Base-by-base conservation (phyloP, 495 filamentous ascomycete genomes). In the Evernia prunastri region DNA sequence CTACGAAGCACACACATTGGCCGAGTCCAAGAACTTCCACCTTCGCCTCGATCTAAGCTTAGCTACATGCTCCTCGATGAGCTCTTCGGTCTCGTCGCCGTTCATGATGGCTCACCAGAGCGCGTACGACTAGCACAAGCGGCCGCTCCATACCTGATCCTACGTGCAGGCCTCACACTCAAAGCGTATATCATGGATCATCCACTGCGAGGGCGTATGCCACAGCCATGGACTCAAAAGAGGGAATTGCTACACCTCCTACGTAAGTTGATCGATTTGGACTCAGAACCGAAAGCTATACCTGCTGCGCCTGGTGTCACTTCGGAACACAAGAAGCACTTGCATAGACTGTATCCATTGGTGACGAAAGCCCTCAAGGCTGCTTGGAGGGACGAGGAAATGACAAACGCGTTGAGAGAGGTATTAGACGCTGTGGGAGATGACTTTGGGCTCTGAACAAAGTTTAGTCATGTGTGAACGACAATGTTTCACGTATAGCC, bases 151-250 rank as follows among this genome's bases (percentile, higher is more conserved):
- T 94, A 91, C 67, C 78, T 97, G 0, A 89, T 97, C 57, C 80
- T 96, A 7, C 86, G 94, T 8, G 85, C 85, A 31, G 91, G 89
- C 2, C 77, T 96, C 11, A 85, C 90, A 1, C 73, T 98, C 36
- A 85, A 90, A 58, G 79, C 86, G 5, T 97, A 96, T 69, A 87
- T 93, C 54, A 88, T 91, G 8, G 94, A 98, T 73, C 94, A 97
- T 69, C 94, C 94, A 20, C 78, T 98, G 15, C 81, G 94, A 20
- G 95, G 94, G 0, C 79, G 86, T n/a, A 92, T 94, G 87, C 94
- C 94, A 37, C 91, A 95, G 73, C 94, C 94, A 7, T 81, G 87
- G 18, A 84, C 84, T 0, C 90, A 96, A 68, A 84, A 90, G 47
- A 84, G 82, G 67, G 92, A 94, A 68, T 75, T 98, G 57, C 72